phyloP scores from a whole-genome alignment of 2,329 filamentous ascomycete species.

The Epichloe bromicola region DNA sequence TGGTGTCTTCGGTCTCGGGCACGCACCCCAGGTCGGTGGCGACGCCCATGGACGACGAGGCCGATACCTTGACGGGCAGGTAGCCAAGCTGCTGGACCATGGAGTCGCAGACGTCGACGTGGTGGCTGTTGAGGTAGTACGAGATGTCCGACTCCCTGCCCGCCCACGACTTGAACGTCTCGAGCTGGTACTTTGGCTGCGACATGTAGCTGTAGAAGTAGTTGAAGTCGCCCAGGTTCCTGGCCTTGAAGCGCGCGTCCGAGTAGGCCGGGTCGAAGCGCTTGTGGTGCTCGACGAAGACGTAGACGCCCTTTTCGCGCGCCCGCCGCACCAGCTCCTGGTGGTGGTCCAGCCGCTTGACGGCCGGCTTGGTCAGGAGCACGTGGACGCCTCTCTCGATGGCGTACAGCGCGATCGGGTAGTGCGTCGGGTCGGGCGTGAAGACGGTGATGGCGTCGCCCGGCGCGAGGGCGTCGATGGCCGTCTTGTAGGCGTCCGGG shows the following conservation, averaged over 20 bases:
- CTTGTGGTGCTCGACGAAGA: conserved; percentile 95
- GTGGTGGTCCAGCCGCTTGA: conserved; percentile 73
- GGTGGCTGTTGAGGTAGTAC: conserved; percentile 93
- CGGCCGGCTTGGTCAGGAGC: conserved; percentile 85
- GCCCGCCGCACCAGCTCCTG: conserved; percentile 60
- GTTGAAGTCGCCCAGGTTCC: conserved; percentile 82
- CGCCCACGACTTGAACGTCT: conserved; percentile 92
- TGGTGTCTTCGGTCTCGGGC: conserved; percentile 78
- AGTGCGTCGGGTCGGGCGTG: conserved; percentile 87
- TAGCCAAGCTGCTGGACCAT: conserved; percentile 69
- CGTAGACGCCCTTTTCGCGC: conserved; percentile 65
- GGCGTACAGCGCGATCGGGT: conserved; percentile 81
- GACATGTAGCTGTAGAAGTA: conserved; percentile 98
- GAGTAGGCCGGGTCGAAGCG: conserved; percentile 88
- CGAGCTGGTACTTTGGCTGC: conserved; percentile 79
- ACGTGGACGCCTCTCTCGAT: conserved; percentile 83
- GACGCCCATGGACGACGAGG: conserved; percentile 63
- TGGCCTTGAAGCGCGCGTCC: conserved; percentile 67
- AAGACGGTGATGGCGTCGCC: conserved; percentile 93
- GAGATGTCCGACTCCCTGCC: conserved; percentile 86
- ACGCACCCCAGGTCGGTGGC: conserved; percentile 69
- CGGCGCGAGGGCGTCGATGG: conserved; percentile 69
- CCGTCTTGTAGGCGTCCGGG: conserved; percentile 72
- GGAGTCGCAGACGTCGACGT: conserved; percentile 83
- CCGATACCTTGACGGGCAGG: conserved; percentile 66